Evolutionary conservation across 805 yeast species (phyloP).

Genomic region (Danielia reshetovae): DNA sequence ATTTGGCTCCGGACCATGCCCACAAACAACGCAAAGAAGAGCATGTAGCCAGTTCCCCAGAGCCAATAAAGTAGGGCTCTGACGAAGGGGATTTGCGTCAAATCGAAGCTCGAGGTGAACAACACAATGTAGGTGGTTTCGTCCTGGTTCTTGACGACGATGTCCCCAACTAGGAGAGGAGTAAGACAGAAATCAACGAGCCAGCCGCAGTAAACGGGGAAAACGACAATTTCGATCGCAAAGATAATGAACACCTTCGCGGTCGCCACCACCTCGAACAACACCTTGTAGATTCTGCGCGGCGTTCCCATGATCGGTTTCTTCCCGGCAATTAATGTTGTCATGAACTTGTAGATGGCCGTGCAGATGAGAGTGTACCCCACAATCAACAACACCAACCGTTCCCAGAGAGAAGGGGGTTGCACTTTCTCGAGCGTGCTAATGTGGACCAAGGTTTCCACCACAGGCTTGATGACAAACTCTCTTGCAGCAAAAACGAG

Average conservation of each 20-base stretch:
- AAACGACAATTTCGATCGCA: conserved; percentile 73
- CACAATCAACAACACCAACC: conserved; percentile 31
- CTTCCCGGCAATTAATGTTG: conserved; percentile 23
- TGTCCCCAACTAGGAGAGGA: conserved; percentile 42
- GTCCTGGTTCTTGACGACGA: conserved; percentile 3
- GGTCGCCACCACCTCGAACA: conserved; percentile 57
- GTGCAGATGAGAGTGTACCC: conserved; percentile 30
- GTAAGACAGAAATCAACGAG: conserved; percentile 65
- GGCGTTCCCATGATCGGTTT: conserved; percentile 49
- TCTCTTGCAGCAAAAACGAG: not conserved
- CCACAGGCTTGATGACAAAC: conserved; percentile 5
- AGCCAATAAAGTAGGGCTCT: conserved; percentile 47
- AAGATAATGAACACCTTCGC: conserved; percentile 73
- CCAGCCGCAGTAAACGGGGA: conserved; percentile 84
- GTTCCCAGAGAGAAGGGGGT: conserved; percentile 33
- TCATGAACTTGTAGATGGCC: conserved; percentile 26
- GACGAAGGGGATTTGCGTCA: conserved; percentile 19
- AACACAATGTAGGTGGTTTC: conserved; percentile 16
- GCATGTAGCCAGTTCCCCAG: conserved; percentile 83
- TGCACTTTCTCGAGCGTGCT: conserved; percentile 6
- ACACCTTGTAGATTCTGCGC: conserved; percentile 47
- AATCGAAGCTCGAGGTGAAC: conserved; percentile 18
- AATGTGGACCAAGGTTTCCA: not conserved
- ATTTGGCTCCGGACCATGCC: conserved; percentile 73
- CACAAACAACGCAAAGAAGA: conserved; percentile 77